A percentile compares a stretch with the other conserved stretches of the same genome.
These are phyloP conservation scores for Garcia nutans DNA, from an alignment of 345 rosid genomes.

Conservation along the genomic window DNA sequence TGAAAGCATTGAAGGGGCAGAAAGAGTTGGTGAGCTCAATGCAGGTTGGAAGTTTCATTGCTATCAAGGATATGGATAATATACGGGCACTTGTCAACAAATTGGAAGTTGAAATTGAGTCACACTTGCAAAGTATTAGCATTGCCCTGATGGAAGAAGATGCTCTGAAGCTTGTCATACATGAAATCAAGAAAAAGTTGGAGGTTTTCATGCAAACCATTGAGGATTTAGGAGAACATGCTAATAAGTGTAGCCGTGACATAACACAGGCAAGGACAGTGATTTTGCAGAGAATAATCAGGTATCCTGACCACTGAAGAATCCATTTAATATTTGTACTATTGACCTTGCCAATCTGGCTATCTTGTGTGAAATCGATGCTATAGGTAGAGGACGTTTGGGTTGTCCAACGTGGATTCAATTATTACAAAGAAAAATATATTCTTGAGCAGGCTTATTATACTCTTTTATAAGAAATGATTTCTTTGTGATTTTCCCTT, in stretches of 20 bases:
- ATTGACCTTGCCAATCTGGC: neutral
- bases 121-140: constrained; percentile 48
- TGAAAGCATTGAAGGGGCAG: constrained; percentile 54
- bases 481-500: neutral
- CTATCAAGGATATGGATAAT: constrained; percentile 65
- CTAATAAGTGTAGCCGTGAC: constrained; percentile 64
- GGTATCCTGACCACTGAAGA: constrained; percentile 38
- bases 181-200: constrained; percentile 76
- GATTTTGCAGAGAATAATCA: constrained; percentile 61
- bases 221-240: constrained; percentile 58
- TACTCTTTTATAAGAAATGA: neutral
- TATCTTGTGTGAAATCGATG: neutral
- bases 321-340: constrained; percentile 23
- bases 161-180: constrained; percentile 59
- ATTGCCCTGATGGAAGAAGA: constrained; percentile 56
- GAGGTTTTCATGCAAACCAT: constrained; percentile 51
- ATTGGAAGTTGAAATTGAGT: constrained; percentile 57
- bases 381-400: neutral
- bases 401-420: neutral
- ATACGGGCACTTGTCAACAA: constrained; percentile 53
- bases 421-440: neutral
- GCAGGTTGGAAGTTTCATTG: constrained; percentile 46
- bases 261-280: constrained; percentile 70
- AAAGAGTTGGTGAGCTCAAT: constrained; percentile 48
- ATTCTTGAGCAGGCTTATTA: neutral